Conservation (phyloP, 148 eudicot genomes). For the Cornus kousa region DNA sequence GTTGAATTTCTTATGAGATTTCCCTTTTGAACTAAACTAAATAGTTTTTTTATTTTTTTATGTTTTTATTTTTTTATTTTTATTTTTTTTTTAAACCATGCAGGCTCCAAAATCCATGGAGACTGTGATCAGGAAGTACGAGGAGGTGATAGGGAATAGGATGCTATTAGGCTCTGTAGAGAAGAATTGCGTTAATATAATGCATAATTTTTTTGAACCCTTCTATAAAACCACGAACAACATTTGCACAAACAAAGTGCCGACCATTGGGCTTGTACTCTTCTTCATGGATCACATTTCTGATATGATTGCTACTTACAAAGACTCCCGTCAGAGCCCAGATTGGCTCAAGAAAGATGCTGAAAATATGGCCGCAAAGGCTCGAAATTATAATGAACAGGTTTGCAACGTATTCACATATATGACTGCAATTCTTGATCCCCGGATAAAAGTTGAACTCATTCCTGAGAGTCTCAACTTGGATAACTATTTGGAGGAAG, state of each 20-base stretch:
- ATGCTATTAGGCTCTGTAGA: conserved; percentile 60
- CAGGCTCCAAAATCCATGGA: conserved; percentile 86
- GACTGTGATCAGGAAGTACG: conserved; percentile 55
- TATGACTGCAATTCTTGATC: conserved; percentile 87
- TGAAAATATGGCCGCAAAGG: conserved; percentile 59
- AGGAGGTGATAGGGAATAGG: conserved; percentile 50
- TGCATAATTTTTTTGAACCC: conserved; percentile 69
- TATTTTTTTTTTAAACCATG: conserved; percentile 1
- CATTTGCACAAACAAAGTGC: conserved; percentile 58
- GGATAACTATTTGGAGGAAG: conserved; percentile 58
- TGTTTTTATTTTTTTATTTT: neutral
- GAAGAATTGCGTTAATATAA: conserved; percentile 52
- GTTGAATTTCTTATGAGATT: too few species aligned
- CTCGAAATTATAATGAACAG: conserved; percentile 52
- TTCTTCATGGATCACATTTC: conserved; percentile 93
- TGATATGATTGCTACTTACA: conserved; percentile 59
- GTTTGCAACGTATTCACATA: conserved; percentile 64
- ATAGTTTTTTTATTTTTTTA: too few species aligned
- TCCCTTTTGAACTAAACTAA: too few species aligned
- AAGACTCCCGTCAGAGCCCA: conserved; percentile 68
- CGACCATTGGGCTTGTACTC: conserved; percentile 67
- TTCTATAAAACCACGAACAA: conserved; percentile 75
- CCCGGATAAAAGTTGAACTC: conserved; percentile 77
- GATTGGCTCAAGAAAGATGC: conserved; percentile 74
- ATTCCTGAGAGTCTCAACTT: conserved; percentile 69